These are phyloP conservation scores for Yarrowia divulgata DNA, from an alignment of 805 yeast species.

Conservation along the genomic window DNA sequence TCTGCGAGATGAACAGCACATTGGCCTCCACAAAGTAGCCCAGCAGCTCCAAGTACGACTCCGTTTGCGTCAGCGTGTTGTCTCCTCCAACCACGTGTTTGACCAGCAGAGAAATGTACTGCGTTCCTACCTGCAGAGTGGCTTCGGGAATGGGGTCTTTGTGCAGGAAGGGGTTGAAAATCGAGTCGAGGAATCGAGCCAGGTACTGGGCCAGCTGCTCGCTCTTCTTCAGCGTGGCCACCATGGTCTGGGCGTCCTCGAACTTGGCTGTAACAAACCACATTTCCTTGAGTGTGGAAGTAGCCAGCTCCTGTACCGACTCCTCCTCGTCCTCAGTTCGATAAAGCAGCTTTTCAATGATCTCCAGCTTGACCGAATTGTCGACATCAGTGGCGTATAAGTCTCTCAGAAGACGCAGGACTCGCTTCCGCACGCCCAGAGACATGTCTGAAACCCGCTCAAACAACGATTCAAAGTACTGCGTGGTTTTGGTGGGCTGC, in stretches of 20 bases:
- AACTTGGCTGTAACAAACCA: conserved; percentile 50
- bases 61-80: conserved; percentile 43
- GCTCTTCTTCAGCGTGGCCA: conserved; percentile 13
- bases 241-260: conserved; percentile 14
- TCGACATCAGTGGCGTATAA: conserved; percentile 40
- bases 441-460: conserved; percentile 65
- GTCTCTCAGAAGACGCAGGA: conserved; percentile 54
- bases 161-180: conserved; percentile 30
- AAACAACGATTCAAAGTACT: conserved; percentile 60
- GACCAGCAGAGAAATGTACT: conserved; percentile 5
- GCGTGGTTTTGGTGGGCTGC: conserved; percentile 56
- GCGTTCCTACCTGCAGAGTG: neutral
- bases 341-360: conserved; percentile 61
- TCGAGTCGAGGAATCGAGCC: conserved; percentile 16
- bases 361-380: conserved; percentile 50
- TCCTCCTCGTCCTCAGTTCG: conserved; percentile 77
- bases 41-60: conserved; percentile 56
- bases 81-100: conserved; percentile 16
- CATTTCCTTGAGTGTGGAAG: conserved; percentile 50
- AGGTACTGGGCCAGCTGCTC: conserved; percentile 28
- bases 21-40: conserved; percentile 63
- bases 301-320: conserved; percentile 54
- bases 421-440: conserved; percentile 67
- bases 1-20: conserved; percentile 64
- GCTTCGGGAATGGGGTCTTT: conserved; percentile 13